phyloP scores from a whole-genome alignment of 441 rosid species.

The Mallotus repandus region DNA sequence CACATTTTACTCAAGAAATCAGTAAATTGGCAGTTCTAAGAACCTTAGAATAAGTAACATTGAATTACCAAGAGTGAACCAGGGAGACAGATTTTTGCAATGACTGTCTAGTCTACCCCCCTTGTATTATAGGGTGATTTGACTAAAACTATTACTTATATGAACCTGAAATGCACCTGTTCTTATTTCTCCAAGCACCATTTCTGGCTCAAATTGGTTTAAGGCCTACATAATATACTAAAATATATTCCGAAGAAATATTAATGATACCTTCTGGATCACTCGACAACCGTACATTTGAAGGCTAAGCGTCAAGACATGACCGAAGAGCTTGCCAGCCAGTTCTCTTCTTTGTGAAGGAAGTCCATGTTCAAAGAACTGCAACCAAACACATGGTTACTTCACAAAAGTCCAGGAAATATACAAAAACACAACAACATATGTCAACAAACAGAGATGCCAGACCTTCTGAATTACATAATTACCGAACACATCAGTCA shows the following conservation, averaged over 20 bases:
- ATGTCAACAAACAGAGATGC: constrained; percentile 18
- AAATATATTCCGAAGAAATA: not conserved
- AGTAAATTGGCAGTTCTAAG: no score
- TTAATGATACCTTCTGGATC: constrained; percentile 61
- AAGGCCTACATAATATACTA: not conserved
- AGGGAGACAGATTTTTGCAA: no score
- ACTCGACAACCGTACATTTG: constrained; percentile 93
- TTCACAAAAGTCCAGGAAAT: not conserved
- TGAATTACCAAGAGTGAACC: no score
- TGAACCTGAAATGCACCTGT: no score
- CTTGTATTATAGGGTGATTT: no score
- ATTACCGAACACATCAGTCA: constrained; percentile 88
- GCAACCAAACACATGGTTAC: constrained; percentile 12
- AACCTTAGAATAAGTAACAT: no score
- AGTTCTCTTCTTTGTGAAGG: constrained; percentile 62
- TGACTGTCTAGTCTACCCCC: no score
- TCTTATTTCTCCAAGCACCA: not conserved
- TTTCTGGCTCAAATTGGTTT: not conserved
- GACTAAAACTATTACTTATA: no score
- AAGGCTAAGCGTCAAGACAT: constrained; percentile 73
- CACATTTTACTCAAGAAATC: no score
- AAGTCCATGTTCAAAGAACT: constrained; percentile 86
- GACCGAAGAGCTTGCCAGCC: constrained; percentile 63
- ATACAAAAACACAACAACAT: not conserved
- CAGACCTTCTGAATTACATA: constrained; percentile 74